Base-by-base conservation (phyloP, 306 rosid species). In the Spatholobus suberectus region DNA sequence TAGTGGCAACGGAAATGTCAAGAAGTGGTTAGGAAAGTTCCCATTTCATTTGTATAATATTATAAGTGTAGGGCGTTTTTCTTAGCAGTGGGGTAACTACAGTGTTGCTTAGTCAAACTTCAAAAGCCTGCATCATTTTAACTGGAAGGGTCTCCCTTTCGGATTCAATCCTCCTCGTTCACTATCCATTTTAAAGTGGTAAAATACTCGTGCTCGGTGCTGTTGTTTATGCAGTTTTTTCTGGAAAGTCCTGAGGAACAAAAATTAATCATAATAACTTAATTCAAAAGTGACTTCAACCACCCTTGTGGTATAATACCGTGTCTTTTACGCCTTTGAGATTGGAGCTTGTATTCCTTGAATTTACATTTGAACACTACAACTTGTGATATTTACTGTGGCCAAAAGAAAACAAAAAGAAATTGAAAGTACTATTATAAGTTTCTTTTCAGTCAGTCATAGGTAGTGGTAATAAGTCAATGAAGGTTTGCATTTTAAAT, bases 1-100 rank as follows among this genome's bases (percentile, higher is more conserved):
- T 51, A 47, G 62, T 75, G 38, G 13, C 24, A 38, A 66, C 12
- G 71, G 21, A 40, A 86, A 75, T 34, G 77, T 70, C 70, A 69
- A 58, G 27, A 54, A 52, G 75, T 84, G 24, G 87, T 77, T 73
- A 78, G 79, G 79, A 84, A 77, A 80, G 81, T 73, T 84, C 47
- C 52, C 86, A 77, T 72, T 81, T 70, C 20, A 68, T 68, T 72
- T 9, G 8, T 47, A 78, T 75, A 46, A 68, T 71, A 47, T 73
- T 78, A 32, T 3, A 78, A 17, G 61, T 62, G 62, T 18, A 17
- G 76, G 66, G 11, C 11, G 1, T 41, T 71, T 68, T 63, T 63
- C 38, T 34, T 34, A 76, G 37, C 73, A 11, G 13, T 24, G 8
- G 8, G 17, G 14, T 9, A 6, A 51, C 12, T 9, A 54, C 1